A percentile compares a stretch with the other conserved stretches of the same genome.
Evolutionary conservation across 371 early-diverging fungal genomes (phyloP).

Genomic region (Chytridium lagenaria): DNA sequence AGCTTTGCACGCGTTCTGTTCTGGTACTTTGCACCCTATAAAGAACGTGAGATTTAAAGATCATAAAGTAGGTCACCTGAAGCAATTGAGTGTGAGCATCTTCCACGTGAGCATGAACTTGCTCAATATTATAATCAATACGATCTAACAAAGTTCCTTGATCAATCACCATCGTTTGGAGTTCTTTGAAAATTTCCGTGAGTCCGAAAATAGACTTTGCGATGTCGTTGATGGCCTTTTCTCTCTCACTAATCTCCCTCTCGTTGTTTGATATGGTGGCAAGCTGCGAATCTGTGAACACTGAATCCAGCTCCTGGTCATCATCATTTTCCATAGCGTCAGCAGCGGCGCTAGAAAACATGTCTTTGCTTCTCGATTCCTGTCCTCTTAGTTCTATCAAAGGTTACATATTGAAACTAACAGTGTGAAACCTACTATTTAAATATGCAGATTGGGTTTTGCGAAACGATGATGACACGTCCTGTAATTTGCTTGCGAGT

Average conservation of each 20-base stretch:
- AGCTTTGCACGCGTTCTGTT: slow-evolving; percentile 43
- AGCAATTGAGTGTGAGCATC: slow-evolving; percentile 84
- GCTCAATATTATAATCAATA: slow-evolving; percentile 96
- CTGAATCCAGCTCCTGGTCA: slow-evolving; percentile 54
- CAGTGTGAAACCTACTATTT: slow-evolving; percentile 61
- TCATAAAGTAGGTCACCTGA: slow-evolving; percentile 60
- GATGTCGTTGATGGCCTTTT: slow-evolving; percentile 90
- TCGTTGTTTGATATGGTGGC: slow-evolving; percentile 75
- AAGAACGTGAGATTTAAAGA: not conserved
- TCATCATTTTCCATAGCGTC: slow-evolving; percentile 25
- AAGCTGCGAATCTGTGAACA: slow-evolving; percentile 86
- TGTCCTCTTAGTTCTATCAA: slow-evolving; percentile 50
- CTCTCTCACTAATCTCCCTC: slow-evolving; percentile 77
- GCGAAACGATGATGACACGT: slow-evolving; percentile 78
- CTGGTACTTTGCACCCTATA: slow-evolving; percentile 46
- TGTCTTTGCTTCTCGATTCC: slow-evolving; percentile 49
- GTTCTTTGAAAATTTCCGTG: slow-evolving; percentile 89
- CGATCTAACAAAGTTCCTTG: slow-evolving; percentile 97
- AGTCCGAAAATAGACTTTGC: slow-evolving; percentile 89
- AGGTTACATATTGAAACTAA: not conserved
- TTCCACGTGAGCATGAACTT: slow-evolving; percentile 76
- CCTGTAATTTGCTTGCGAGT: slow-evolving; percentile 89
- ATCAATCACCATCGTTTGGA: slow-evolving; percentile 94
- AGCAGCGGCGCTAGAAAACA: slow-evolving; percentile 28
- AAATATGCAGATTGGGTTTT: slow-evolving; percentile 87